A percentile compares a stretch with the other conserved stretches of the same genome.
These are phyloP conservation scores for Phialophora expanda DNA, from an alignment of 2,329 filamentous ascomycete species.

Conservation along the genomic window DNA sequence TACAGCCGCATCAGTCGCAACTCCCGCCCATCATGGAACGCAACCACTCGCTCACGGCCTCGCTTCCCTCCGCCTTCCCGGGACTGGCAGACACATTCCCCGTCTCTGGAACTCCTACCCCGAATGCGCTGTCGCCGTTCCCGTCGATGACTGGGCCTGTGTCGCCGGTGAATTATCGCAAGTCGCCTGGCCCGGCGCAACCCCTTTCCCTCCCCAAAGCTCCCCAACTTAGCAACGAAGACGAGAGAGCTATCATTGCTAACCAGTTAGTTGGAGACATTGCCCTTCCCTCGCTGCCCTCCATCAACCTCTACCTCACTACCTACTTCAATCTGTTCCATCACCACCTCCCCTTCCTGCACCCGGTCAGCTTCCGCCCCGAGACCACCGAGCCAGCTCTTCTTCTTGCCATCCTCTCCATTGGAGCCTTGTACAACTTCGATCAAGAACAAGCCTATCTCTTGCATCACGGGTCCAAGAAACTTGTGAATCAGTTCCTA, in stretches of 20 bases:
- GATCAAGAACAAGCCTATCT: constrained; percentile 97
- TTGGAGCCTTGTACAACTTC: constrained; percentile 94
- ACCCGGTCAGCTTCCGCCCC: constrained; percentile 87
- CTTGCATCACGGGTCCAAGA: constrained; percentile 96
- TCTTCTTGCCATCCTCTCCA: constrained; percentile 87
- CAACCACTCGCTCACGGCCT: constrained; percentile 62
- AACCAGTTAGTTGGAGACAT: constrained; percentile 85
- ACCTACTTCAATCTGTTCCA: constrained; percentile 98
- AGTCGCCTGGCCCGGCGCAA: constrained; percentile 71
- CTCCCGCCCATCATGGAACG: constrained; percentile 73
- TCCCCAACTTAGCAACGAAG: constrained; percentile 81
- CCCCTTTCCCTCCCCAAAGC: constrained; percentile 69
- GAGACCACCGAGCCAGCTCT: constrained; percentile 80
- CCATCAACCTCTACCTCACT: constrained; percentile 88
- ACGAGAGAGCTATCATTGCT: constrained; percentile 87
- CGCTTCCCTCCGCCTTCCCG: constrained; percentile 68
- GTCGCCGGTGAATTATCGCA: constrained; percentile 70
- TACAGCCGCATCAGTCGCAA: constrained; percentile 65
- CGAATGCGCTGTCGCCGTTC: constrained; percentile 75
- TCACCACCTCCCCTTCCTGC: constrained; percentile 93
- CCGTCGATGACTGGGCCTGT: constrained; percentile 70
- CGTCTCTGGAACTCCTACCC: constrained; percentile 70
- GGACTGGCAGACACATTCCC: constrained; percentile 75
- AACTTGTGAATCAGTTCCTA: constrained; percentile 93
- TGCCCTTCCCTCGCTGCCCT: constrained; percentile 77